Conservation (phyloP, 1,284 basidiomycete genomes). For the Athelia psychrophila region DNA sequence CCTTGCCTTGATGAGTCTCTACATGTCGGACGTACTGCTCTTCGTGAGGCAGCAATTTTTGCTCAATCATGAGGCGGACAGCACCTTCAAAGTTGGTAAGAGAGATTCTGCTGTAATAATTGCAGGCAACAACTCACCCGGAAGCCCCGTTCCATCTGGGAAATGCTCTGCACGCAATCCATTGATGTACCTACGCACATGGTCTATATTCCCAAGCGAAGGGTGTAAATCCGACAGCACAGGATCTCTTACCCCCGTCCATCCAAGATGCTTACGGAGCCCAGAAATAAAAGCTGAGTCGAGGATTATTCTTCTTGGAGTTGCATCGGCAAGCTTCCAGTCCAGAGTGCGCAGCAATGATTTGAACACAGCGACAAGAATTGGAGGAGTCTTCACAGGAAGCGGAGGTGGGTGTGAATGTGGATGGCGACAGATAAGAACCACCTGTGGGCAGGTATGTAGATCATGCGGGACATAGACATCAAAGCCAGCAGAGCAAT, state of each 20-base stretch:
- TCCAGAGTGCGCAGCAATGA: conserved; percentile 9
- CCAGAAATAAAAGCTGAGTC: conserved; percentile 19
- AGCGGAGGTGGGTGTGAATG: conserved; percentile 13
- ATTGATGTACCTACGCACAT: conserved; percentile 17
- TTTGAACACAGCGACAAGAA: conserved; percentile 2
- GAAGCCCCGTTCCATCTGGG: conserved; percentile 19
- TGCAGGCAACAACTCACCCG: conserved; percentile 15
- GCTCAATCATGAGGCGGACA: neutral
- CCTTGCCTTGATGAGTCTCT: too few relatives aligned
- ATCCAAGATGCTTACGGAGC: conserved; percentile 13
- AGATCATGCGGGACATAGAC: conserved; percentile 19
- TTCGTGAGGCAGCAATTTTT: neutral
- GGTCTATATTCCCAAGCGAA: conserved; percentile 22
- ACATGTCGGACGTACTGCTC: conserved; percentile 12
- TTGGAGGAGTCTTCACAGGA: conserved; percentile 8
- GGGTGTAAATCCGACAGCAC: conserved; percentile 21
- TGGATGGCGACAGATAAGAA: conserved; percentile 16
- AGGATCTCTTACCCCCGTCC: conserved; percentile 2
- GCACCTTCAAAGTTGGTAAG: neutral
- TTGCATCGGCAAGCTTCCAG: conserved; percentile 26
- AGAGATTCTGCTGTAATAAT: too few relatives aligned
- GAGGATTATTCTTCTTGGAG: conserved; percentile 17
- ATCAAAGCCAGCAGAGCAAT: conserved; percentile 15
- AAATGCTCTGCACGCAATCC: conserved; percentile 10
- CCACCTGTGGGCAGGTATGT: conserved; percentile 9